Percentiles rank a stretch among this genome's conserved stretches.
These are phyloP conservation scores for Pichia phayaonensis DNA, from an alignment of 805 yeast genomes.

Conservation along the genomic window DNA sequence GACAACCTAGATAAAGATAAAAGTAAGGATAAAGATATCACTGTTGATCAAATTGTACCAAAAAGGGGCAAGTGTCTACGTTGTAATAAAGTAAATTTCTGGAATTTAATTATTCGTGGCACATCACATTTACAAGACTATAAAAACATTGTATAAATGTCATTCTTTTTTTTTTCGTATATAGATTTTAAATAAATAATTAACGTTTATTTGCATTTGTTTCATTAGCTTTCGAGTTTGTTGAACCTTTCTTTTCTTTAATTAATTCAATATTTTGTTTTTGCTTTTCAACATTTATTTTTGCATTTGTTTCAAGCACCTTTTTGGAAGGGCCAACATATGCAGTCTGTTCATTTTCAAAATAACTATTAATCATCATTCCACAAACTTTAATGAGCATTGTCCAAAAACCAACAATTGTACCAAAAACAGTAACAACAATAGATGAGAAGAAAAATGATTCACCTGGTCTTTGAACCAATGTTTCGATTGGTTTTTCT, in stretches of 20 bases:
- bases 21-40: neutral
- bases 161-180: neutral
- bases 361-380: constrained; percentile 14
- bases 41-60: constrained; percentile 19
- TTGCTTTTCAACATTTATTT: neutral
- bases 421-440: constrained; percentile 33
- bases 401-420: constrained; percentile 37
- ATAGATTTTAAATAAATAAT: neutral
- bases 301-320: neutral
- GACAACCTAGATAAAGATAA: neutral
- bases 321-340: constrained; percentile 1
- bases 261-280: constrained; percentile 11
- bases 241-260: constrained; percentile 12
- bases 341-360: constrained; percentile 6
- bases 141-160: neutral
- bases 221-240: constrained; percentile 21
- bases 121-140: constrained; percentile 3
- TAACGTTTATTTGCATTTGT: constrained; percentile 26
- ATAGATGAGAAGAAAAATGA: constrained; percentile 40
- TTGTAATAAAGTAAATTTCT: constrained; percentile 22
- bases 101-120: constrained; percentile 22
- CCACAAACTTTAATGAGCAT: constrained; percentile 26
- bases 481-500: constrained; percentile 37
- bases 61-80: constrained; percentile 20
- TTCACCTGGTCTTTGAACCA: constrained; percentile 41